Base-by-base conservation (phyloP, 768 basidiomycete species). In the Aureoboletus auriporus region DNA sequence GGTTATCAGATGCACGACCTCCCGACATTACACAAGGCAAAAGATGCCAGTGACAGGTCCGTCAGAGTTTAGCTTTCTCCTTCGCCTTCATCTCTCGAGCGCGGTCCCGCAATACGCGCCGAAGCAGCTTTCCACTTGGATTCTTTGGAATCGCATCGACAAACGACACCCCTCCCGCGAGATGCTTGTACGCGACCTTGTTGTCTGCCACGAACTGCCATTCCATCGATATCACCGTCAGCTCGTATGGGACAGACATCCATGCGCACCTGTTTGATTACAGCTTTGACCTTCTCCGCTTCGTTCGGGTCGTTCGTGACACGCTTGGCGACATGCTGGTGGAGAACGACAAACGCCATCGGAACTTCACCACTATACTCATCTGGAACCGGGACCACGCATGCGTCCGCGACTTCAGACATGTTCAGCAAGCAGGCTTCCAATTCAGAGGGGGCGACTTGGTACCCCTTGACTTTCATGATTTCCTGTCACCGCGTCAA, bases 341-440 rank as follows among this genome's bases (percentile, higher is more conserved):
- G 71, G 5, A 84, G 71, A 1, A 79, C 80, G 4, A 87, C 75
- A 55, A 80, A 88, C 6, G 85, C 87, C 58, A 86, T 59, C 0
- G 86, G 86, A 6, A 85, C 67, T 60, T 89, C 86, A 13, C 86
- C 86, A 50, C 78, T 81, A 51, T 78, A 87, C 8, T 86, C 84
- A 57, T 89, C 81, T 8, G 77, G 78, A 29, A 83, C 58, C 1
- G 82, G 78, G 14, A 88, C 78, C 2, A 88, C 84, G 53, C 85
- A 85, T 2, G 72, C 71, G 37, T 83, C 78, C 4, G 71, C 70
- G 20, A 86, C 77, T 54, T 83, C 83, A 1, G 74, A 65, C 53
- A 86, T 80, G 38, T 70, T 74, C 23, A 84, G 61, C n/a, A 84
- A 57, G 50, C 82, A 82, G 16, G 78, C 85, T 57, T 86, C 85